These are phyloP conservation scores for Melampsora larici-populina DNA, from an alignment of 1,284 basidiomycete genomes.

Conservation along the genomic window DNA sequence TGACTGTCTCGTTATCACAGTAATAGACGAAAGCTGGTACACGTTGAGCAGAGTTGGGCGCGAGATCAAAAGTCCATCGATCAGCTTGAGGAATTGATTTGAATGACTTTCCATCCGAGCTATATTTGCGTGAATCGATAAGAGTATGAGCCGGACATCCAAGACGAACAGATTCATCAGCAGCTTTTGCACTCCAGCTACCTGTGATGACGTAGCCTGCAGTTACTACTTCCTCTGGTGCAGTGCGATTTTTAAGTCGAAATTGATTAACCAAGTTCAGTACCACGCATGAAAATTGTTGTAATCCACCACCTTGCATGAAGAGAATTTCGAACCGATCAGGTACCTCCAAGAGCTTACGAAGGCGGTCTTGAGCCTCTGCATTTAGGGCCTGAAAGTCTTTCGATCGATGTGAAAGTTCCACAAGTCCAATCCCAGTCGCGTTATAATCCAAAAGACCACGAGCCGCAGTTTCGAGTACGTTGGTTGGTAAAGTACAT, in stretches of 20 bases:
- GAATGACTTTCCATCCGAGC: constrained; percentile 68
- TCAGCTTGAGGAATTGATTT: constrained; percentile 72
- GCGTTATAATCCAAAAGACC: constrained; percentile 78
- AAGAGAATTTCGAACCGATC: constrained; percentile 80
- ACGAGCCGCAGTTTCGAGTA: constrained; percentile 71
- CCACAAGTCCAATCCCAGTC: constrained; percentile 87
- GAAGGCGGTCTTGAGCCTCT: constrained; percentile 62
- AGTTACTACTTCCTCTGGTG: constrained; percentile 57
- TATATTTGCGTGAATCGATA: constrained; percentile 64
- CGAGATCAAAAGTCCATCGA: constrained; percentile 66
- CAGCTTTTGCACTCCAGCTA: constrained; percentile 82
- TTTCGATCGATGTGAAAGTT: constrained; percentile 86
- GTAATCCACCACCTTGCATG: constrained; percentile 84
- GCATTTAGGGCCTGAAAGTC: constrained; percentile 73
- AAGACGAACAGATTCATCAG: constrained; percentile 70
- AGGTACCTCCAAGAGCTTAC: constrained; percentile 73
- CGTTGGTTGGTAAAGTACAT: constrained; percentile 75
- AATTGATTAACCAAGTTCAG: constrained; percentile 81
- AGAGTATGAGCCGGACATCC: constrained; percentile 64
- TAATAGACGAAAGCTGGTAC: constrained; percentile 90
- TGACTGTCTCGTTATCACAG: constrained; percentile 99
- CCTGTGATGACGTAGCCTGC: constrained; percentile 78
- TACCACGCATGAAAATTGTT: constrained; percentile 82
- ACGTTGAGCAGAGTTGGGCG: constrained; percentile 13
- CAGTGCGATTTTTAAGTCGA: constrained; percentile 59